Conservation (phyloP, 345 rosid genomes). For the Pistacia vera region DNA sequence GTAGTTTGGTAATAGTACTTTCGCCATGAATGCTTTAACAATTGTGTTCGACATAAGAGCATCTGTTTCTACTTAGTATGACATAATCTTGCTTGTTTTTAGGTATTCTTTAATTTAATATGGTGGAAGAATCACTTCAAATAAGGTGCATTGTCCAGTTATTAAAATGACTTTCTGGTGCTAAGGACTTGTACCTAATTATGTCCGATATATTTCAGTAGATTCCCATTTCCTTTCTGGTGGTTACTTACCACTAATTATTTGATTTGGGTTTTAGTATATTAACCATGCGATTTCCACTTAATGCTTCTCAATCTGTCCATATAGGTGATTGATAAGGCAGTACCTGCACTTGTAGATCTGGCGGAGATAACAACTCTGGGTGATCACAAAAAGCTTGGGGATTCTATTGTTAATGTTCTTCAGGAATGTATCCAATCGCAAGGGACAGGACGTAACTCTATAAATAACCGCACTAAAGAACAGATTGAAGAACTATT, state of each 20-base stretch:
- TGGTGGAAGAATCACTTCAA: not conserved
- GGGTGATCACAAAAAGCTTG: conserved; percentile 93
- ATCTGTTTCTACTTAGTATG: not conserved
- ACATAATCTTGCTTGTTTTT: not conserved
- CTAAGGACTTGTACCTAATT: not conserved
- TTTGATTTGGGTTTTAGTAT: not conserved
- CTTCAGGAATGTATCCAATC: conserved; percentile 82
- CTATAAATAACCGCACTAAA: conserved; percentile 54
- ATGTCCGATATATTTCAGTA: not conserved
- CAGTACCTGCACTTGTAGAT: conserved; percentile 83
- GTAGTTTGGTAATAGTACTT: not conserved
- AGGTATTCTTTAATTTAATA: not conserved
- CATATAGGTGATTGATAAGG: conserved; percentile 65
- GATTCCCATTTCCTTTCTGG: not conserved
- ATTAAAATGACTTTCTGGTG: no score
- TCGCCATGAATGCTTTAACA: not conserved
- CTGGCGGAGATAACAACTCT: conserved; percentile 79
- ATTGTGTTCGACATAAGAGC: not conserved
- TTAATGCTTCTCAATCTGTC: conserved; percentile 16
- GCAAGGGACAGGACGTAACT: conserved; percentile 50
- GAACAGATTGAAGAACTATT: conserved; percentile 77
- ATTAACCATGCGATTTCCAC: conserved; percentile 3
- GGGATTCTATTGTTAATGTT: conserved; percentile 73
- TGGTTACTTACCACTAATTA: not conserved
- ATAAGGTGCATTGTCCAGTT: no score